Evolutionary conservation across 192 early-diverging fungal species (phyloP), one percentile per base, ranked within the genome.

Genomic region (Backusella westeae): DNA sequence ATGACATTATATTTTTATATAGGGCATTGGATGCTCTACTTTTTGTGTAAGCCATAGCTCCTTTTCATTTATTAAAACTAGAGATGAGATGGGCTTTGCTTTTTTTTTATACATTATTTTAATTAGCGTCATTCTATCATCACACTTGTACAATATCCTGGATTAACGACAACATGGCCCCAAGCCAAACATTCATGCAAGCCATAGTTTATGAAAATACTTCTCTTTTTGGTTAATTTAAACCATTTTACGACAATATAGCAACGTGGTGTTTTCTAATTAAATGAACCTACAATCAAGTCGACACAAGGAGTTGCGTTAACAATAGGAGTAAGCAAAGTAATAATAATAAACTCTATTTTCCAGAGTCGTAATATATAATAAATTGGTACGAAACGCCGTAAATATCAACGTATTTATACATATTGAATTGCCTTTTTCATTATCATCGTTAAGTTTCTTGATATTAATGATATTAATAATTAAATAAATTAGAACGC

Each of bases 261-360:
- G 23, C 56, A 63, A 26, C 56, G 56, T 63, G 56, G 56, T 63
- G 56, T 63, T 63, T 63, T 63, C 56, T 26, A 63, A 29, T 63
- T 63, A 63, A 63, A 29, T 26, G 23, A 63, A 63, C 12, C 23
- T 63, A 29, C 56, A 12, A 14, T 29, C 21, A 63, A 56, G 7
- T 21, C 53, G 8, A 63, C 12, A 63, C 26, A 63, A 63, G 56
- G 56, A 63, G 56, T 63, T 56, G 2, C 8, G 2, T 56, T 63
- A 29, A 8, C 19, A 49, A 49, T 23, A 29, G 21, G 56, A 63
- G 56, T 29, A 29, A 26, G 26, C 12, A 63, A 63, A 63, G 4
- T 14, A 29, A 63, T 63, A 63, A 29, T 63, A 63, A 29, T 63
- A 63, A 29, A 29, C 56, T 63, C 26, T 59, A 59, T 26, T 21